Base-by-base conservation (phyloP, 345 rosid genomes). In the Arabidopsis arenosa region DNA sequence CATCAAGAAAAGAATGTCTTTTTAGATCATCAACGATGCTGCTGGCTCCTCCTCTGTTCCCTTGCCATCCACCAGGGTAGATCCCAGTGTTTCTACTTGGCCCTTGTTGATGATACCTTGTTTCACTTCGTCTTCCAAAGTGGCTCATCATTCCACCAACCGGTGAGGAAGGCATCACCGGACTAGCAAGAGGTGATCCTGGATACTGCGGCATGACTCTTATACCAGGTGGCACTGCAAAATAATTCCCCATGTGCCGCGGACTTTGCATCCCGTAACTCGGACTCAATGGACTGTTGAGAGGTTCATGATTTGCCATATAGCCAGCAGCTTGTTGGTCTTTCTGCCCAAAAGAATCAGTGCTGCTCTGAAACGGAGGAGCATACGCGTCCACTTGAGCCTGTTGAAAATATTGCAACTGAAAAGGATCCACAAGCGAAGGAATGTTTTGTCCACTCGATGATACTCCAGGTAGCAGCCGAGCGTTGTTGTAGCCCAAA, bases 41-140 rank as follows among this genome's bases (percentile, higher is more conserved):
- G 79, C 68, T 85, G 56, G 78, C 77, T 70, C 86, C 79, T 74
- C 86, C 91, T 83, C 90, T 87, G 75, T 78, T 90, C 65, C 91
- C 88, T 86, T 88, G 97, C 98, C 96, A 91, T 56, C 89, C 91
- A 80, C 89, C 89, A 81, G 92, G 82, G 82, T 86, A 85, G 21
- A 79, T 75, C 63, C 90, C 85, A 6, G 83, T 80, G 85, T 83
- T 84, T 75, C 90, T 87, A 62, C 77, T 79, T 18, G 90, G 72
- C 68, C 85, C 86, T 37, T 78, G 84, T 48, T 82, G 77, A 79
- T 82, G 76, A 77, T 83, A 85, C 77, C 89, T 86, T 48, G 83
- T 77, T 37, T 93, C 98, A 82, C 77, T 87, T 66, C 82, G 81
- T 68, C 84, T 81, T 70, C 89, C 88, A 65, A 84, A 77, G 59